Percentiles rank a stretch among this genome's conserved stretches.
These are phyloP conservation scores for Echeveria elegans DNA, from an alignment of 164 flowering plant species.

Conservation along the genomic window DNA sequence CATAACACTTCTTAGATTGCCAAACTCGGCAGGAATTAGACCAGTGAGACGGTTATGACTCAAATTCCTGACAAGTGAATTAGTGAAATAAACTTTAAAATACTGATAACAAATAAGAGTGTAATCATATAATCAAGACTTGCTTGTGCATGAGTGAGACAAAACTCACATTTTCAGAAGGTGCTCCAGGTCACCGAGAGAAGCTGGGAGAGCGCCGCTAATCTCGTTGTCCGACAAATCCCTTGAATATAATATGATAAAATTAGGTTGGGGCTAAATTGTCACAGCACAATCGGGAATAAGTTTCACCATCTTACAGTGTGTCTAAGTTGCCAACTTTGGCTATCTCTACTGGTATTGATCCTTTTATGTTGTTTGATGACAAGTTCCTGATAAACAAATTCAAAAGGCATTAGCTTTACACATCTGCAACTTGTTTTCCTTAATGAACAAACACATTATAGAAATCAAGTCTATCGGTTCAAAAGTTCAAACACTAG, in stretches of 20 bases:
- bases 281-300: background rate
- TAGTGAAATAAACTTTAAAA: background rate
- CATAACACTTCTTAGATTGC: conserved; percentile 81
- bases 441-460: no score
- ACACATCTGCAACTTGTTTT: no score
- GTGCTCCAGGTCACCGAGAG: conserved; percentile 93
- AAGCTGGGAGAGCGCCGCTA: conserved; percentile 65
- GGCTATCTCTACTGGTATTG: conserved; percentile 84
- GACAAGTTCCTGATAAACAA: conserved; percentile 62
- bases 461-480: no score
- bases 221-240: conserved; percentile 74
- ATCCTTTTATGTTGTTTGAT: conserved; percentile 50
- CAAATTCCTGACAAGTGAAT: conserved; percentile 44
- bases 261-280: background rate
- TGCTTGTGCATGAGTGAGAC: background rate
- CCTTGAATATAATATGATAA: conserved; percentile 22
- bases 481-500: no score
- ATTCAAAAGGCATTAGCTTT: no score
- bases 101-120: background rate
- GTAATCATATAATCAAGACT: background rate
- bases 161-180: conserved; percentile 76
- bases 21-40: conserved; percentile 72
- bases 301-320: conserved; percentile 38
- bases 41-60: conserved; percentile 65
- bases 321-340: conserved; percentile 86